phyloP scores from a whole-genome alignment of 2,329 filamentous ascomycete species.

The Penicillium sp. region DNA sequence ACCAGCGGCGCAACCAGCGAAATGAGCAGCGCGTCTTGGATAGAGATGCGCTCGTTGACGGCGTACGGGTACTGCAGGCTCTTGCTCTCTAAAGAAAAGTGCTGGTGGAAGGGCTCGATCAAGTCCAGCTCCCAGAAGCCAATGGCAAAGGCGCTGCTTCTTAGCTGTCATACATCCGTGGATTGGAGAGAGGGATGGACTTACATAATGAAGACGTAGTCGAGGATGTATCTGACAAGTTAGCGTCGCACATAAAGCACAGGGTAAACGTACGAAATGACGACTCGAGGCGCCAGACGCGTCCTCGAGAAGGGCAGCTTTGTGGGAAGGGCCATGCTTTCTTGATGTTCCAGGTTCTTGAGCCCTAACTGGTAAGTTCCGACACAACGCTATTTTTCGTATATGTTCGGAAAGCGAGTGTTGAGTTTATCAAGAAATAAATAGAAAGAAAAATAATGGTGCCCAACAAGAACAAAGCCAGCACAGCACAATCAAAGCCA shows the following conservation, averaged over 20 bases:
- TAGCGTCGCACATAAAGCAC: neutral
- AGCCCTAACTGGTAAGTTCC: slow-evolving; percentile 19
- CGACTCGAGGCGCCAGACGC: slow-evolving; percentile 46
- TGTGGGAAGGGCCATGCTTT: no score
- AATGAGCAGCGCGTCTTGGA: slow-evolving; percentile 47
- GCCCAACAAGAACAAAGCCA: no score
- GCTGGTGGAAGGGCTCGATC: slow-evolving; percentile 54
- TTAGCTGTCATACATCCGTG: no score
- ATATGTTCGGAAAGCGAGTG: no score
- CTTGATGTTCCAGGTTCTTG: no score
- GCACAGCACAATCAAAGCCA: no score
- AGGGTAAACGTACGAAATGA: slow-evolving; percentile 47
- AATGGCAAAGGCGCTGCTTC: slow-evolving; percentile 49
- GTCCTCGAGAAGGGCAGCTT: slow-evolving; percentile 54
- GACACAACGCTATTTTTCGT: no score
- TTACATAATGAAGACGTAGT: slow-evolving; percentile 58
- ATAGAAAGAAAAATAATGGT: no score
- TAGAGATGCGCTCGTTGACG: slow-evolving; percentile 52
- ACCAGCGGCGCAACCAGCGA: slow-evolving; percentile 47
- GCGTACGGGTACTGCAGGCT: slow-evolving; percentile 58
- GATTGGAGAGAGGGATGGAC: no score
- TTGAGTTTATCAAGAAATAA: no score
- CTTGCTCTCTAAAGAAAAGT: slow-evolving; percentile 54
- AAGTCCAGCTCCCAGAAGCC: slow-evolving; percentile 53
- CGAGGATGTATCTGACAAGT: slow-evolving; percentile 49